Evolutionary conservation across 2,329 filamentous ascomycete species (phyloP).

Genomic region (Botrytis elliptica): DNA sequence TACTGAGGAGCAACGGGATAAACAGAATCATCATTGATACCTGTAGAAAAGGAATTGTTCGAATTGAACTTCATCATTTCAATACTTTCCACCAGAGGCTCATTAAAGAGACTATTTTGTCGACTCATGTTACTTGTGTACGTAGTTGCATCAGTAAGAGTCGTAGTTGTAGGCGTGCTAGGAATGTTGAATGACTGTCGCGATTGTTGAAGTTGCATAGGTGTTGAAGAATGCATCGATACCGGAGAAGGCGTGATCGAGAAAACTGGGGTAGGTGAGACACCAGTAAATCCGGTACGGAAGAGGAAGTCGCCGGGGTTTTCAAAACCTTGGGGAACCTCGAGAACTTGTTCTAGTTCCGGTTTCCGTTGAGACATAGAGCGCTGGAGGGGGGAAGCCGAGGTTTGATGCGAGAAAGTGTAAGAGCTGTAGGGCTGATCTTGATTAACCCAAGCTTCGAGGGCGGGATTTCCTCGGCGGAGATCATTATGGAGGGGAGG

Average conservation of each 20-base stretch:
- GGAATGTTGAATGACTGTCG: conserved; percentile 32
- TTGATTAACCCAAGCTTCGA: conserved; percentile 34
- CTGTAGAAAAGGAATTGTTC: conserved; percentile 35
- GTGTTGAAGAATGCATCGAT: conserved; percentile 7
- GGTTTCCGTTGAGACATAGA: conserved; percentile 30
- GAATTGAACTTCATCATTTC: conserved; percentile 40
- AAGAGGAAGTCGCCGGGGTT: conserved; percentile 33
- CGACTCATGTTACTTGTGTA: conserved; percentile 39
- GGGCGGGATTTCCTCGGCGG: conserved; percentile 29
- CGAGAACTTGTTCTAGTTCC: conserved; percentile 34
- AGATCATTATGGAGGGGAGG: conserved; percentile 31
- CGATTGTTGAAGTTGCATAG: conserved; percentile 27
- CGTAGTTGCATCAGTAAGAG: conserved; percentile 38
- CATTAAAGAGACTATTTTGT: conserved; percentile 38
- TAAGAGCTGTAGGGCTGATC: conserved; percentile 35
- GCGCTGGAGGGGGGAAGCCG: conserved; percentile 23
- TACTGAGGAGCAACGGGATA: conserved; percentile 35
- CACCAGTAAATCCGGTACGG: conserved; percentile 24
- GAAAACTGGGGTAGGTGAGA: conserved; percentile 26
- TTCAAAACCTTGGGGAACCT: conserved; percentile 33
- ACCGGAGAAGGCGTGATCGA: conserved; percentile 27
- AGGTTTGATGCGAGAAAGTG: conserved; percentile 31
- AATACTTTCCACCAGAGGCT: conserved; percentile 37
- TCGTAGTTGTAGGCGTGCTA: conserved; percentile 35
- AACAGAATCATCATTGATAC: conserved; percentile 33